phyloP scores from a whole-genome alignment of 83 land plant genomes.

The Thuja plicata region DNA sequence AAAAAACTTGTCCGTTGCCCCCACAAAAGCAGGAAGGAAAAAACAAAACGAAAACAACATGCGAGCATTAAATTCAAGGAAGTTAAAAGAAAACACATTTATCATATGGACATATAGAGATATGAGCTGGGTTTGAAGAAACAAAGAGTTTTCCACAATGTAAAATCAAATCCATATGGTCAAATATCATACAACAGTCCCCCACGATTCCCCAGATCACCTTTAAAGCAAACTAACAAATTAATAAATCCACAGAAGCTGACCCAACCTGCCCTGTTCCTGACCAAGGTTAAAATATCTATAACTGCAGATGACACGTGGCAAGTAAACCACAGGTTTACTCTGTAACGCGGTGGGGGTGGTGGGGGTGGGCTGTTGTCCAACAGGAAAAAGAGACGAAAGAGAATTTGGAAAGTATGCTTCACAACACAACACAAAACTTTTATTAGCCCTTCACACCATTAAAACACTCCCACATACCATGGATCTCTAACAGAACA shows the following conservation, averaged over 20 bases:
- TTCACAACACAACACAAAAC: background rate
- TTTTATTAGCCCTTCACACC: background rate
- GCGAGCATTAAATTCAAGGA: too few species aligned
- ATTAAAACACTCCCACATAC: slow-evolving; percentile 5
- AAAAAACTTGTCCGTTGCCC: too few species aligned
- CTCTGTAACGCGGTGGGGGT: background rate
- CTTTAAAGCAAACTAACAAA: background rate
- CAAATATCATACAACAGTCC: background rate
- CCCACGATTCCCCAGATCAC: background rate
- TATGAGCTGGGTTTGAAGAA: too few species aligned
- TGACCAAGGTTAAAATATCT: background rate
- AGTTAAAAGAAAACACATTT: background rate
- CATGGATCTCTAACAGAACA: background rate
- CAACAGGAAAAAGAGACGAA: background rate
- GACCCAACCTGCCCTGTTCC: background rate
- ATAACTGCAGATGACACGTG: background rate
- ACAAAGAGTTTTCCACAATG: background rate
- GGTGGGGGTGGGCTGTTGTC: background rate
- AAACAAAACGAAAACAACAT: too few species aligned
- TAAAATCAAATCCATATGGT: background rate
- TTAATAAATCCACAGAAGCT: background rate
- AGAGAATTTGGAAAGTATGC: background rate
- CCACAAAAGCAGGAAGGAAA: too few species aligned
- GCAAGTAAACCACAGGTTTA: background rate
- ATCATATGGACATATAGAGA: background rate